Conservation (phyloP, 108 stramenopile species). For the Stephanodiscus triporus region DNA sequence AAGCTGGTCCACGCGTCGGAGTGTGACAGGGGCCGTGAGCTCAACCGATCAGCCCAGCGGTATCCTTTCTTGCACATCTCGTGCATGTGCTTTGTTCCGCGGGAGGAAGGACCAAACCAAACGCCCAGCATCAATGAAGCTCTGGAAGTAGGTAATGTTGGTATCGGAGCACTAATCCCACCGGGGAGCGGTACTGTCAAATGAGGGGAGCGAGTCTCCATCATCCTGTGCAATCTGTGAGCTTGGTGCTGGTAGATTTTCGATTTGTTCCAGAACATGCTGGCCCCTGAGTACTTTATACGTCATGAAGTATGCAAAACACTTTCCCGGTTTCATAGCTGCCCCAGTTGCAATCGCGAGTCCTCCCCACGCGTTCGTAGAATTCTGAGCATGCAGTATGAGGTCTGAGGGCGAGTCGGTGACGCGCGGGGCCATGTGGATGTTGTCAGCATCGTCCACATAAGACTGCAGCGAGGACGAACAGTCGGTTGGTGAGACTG, state of each 20-base stretch:
- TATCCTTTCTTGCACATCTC: background rate
- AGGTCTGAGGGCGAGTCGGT: background rate
- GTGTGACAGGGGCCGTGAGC: background rate
- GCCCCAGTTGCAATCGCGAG: slow-evolving; percentile 17
- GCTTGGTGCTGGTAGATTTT: background rate
- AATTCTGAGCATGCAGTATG: background rate
- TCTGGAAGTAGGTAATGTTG: background rate
- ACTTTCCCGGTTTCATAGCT: slow-evolving; percentile 4
- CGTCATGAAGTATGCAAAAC: background rate
- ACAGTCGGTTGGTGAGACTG: background rate
- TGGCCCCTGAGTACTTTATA: background rate
- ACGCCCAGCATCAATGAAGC: background rate
- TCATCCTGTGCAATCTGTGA: background rate
- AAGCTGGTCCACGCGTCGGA: background rate
- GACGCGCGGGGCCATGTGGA: background rate
- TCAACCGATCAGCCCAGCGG: background rate
- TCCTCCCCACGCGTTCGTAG: slow-evolving; percentile 3
- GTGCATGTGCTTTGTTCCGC: background rate
- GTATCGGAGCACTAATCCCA: background rate
- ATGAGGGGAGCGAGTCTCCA: background rate
- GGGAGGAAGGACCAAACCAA: background rate
- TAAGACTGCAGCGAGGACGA: background rate
- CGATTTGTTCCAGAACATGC: background rate
- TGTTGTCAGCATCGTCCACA: slow-evolving; percentile 16
- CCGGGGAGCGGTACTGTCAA: background rate